phyloP scores from a whole-genome alignment of 2,329 filamentous ascomycete species.

The Alternaria sp. region DNA sequence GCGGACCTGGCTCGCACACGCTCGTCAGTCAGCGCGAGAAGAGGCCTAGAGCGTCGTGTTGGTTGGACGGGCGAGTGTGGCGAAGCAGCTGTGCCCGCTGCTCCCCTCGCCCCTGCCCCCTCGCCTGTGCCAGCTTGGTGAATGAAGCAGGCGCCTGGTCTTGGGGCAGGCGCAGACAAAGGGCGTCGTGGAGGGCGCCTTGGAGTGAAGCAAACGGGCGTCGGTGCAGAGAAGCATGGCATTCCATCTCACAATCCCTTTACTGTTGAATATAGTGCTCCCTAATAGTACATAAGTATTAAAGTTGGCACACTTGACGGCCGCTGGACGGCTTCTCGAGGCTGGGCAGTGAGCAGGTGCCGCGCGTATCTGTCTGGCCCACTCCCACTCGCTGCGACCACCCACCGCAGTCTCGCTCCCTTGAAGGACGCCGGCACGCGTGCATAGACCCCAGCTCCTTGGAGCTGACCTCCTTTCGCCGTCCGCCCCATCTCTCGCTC shows the following conservation, averaged over 20 bases:
- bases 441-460: constrained; percentile 32
- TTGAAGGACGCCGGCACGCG: constrained; percentile 38
- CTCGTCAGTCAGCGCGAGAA: constrained; percentile 21
- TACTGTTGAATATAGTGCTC: too few relatives aligned
- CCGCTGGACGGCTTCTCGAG: constrained; percentile 19
- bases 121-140: constrained; percentile 19
- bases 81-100: constrained; percentile 25
- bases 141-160: constrained; percentile 17
- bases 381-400: constrained; percentile 39
- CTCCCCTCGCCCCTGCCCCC: constrained; percentile 26
- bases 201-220: neutral
- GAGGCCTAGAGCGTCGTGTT: constrained; percentile 10
- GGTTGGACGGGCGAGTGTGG: constrained; percentile 34
- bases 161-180: constrained; percentile 21
- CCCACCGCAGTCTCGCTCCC: constrained; percentile 41
- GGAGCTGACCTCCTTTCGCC: constrained; percentile 33
- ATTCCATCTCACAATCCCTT: neutral
- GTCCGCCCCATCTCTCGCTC: constrained; percentile 34
- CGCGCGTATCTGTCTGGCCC: constrained; percentile 38
- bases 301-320: constrained; percentile 17
- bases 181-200: constrained; percentile 8
- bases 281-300: too few relatives aligned
- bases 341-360: constrained; percentile 30
- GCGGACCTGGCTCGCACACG: constrained; percentile 12
- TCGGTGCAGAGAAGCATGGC: constrained; percentile 10